phyloP scores from a whole-genome alignment of 2,329 filamentous ascomycete genomes.

The Cytospora schulzeri region DNA sequence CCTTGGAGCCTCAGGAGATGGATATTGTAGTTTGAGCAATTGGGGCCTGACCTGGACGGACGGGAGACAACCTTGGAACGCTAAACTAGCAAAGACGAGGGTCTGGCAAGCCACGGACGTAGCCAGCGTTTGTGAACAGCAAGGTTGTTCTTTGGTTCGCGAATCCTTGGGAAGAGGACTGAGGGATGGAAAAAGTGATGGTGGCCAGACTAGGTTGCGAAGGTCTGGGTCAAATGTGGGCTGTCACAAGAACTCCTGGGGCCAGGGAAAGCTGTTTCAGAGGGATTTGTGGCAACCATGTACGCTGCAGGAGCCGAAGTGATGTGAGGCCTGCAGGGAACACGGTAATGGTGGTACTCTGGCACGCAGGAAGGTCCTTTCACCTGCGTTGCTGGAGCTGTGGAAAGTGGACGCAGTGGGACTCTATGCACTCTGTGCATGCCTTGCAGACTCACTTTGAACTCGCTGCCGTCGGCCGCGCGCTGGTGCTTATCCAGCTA shows the following conservation, averaged over 20 bases:
- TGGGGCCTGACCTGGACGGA: slow-evolving; percentile 18
- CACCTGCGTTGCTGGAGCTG: slow-evolving; percentile 7
- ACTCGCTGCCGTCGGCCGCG: neutral
- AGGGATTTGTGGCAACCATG: slow-evolving; percentile 32
- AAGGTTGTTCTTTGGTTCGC: slow-evolving; percentile 14
- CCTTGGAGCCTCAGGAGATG: slow-evolving; percentile 21
- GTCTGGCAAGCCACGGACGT: slow-evolving; percentile 18
- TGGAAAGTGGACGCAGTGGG: slow-evolving; percentile 10
- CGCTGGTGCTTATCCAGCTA: neutral
- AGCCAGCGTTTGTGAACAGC: neutral
- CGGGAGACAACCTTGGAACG: slow-evolving; percentile 10
- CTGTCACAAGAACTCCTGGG: slow-evolving; percentile 30
- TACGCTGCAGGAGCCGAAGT: slow-evolving; percentile 35
- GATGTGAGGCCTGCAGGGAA: slow-evolving; percentile 32
- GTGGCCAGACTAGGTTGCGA: slow-evolving; percentile 15
- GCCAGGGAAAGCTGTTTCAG: slow-evolving; percentile 38
- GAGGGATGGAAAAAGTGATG: slow-evolving; percentile 7
- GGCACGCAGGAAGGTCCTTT: neutral
- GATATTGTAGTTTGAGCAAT: slow-evolving; percentile 15
- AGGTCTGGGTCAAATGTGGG: slow-evolving; percentile 24
- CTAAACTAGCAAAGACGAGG: neutral
- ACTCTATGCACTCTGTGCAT: slow-evolving; percentile 9
- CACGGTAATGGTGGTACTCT: slow-evolving; percentile 11
- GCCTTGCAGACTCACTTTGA: neutral
- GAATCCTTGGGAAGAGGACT: neutral